Evolutionary conservation across 2,329 filamentous ascomycete species (phyloP).

Genomic region (Aureobasidium subglaciale): DNA sequence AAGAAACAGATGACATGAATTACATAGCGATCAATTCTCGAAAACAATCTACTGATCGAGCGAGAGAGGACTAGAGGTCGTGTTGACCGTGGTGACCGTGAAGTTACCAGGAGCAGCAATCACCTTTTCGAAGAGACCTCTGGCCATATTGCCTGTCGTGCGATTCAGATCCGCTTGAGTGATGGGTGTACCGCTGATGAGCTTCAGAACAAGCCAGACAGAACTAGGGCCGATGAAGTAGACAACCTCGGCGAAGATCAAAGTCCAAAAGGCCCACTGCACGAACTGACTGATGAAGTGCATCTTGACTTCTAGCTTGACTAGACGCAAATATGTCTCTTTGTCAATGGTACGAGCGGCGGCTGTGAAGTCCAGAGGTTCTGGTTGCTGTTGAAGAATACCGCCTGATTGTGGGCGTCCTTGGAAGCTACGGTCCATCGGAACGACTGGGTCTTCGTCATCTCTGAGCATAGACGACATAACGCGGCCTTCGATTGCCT

Average conservation of each 20-base stretch:
- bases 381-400: neutral
- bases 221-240: neutral
- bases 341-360: conserved; percentile 6
- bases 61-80: neutral
- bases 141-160: neutral
- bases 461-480: conserved; percentile 15
- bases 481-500: neutral
- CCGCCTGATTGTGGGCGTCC: neutral
- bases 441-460: conserved; percentile 14
- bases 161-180: neutral
- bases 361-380: neutral
- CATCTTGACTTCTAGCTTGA: neutral
- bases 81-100: neutral
- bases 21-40: too few species aligned
- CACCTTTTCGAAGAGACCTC: neutral
- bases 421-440: conserved; percentile 16
- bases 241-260: neutral
- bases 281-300: neutral
- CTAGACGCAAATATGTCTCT: neutral
- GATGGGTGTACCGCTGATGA: neutral
- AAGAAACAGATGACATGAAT: neutral
- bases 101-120: neutral
- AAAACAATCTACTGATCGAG: neutral
- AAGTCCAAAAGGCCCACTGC: neutral
- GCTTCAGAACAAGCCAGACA: conserved; percentile 6